Base-by-base conservation (phyloP, 169 alveolate genomes). In the Cyclospora cayetanensis region DNA sequence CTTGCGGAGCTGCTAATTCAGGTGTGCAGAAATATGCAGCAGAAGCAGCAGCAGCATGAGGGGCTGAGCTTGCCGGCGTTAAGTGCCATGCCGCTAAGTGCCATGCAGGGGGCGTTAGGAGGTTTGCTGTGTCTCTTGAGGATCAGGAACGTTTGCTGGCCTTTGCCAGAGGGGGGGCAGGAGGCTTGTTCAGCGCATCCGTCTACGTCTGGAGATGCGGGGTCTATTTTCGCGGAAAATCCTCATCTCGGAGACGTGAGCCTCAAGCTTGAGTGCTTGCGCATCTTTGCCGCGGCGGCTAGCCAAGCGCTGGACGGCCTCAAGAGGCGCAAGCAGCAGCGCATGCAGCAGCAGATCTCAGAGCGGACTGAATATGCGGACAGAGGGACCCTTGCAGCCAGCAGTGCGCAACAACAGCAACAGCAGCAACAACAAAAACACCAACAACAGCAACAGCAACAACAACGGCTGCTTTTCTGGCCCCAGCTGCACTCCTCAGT, bases 301-400 rank as follows among this genome's bases (percentile, higher is more conserved):
- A n/a, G n/a, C n/a, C n/a, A n/a, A n/a, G n/a, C n/a, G n/a, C n/a
- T n/a, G n/a, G n/a, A n/a, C n/a, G n/a, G n/a, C n/a, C n/a, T n/a
- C n/a, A n/a, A n/a, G n/a, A n/a, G n/a, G n/a, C n/a, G n/a, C n/a
- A n/a, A n/a, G n/a, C n/a, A n/a, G n/a, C n/a, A n/a, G n/a, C n/a
- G n/a, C n/a, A n/a, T 55, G 70, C 70, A 55, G 70, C 70, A 55
- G 70, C 70, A 55, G 70, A 9, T 15, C n/a, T n/a, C n/a, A n/a
- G n/a, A n/a, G n/a, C n/a, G n/a, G n/a, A n/a, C n/a, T n/a, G n/a
- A n/a, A n/a, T n/a, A n/a, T n/a, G n/a, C n/a, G n/a, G n/a, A n/a
- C n/a, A n/a, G n/a, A n/a, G n/a, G n/a, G n/a, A n/a, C n/a, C n/a
- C n/a, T n/a, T n/a, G n/a, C n/a, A n/a, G n/a, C n/a, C n/a, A n/a